These are phyloP conservation scores for Pythium phragmiticola DNA, from an alignment of 352 stramenopile genomes.

Conservation along the genomic window DNA sequence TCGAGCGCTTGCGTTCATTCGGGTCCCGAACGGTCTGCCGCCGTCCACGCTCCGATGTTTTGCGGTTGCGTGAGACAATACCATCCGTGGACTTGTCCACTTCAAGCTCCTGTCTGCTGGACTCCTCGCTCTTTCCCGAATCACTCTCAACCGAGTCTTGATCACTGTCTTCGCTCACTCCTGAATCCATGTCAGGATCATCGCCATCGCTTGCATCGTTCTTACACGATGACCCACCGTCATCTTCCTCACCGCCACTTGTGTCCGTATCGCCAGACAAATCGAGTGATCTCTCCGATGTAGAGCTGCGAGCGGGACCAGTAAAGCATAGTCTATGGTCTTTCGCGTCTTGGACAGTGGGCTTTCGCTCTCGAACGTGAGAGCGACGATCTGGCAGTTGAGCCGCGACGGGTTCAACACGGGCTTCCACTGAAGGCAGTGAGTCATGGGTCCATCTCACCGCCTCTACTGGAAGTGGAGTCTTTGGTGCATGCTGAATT, in stretches of 20 bases:
- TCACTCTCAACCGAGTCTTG: slow-evolving; percentile 1
- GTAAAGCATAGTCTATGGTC: too few relatives aligned
- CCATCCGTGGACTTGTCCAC: neutral
- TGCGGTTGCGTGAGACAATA: neutral
- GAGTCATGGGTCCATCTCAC: neutral
- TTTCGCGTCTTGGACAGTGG: neutral
- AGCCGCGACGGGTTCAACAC: neutral
- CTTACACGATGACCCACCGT: neutral
- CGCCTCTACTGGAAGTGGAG: neutral
- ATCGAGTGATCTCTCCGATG: neutral
- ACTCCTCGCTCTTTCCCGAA: neutral
- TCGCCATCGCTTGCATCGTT: slow-evolving; percentile 6
- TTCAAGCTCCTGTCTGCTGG: neutral
- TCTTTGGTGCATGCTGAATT: neutral
- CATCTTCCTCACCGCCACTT: neutral
- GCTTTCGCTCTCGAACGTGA: neutral
- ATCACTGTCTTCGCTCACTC: neutral
- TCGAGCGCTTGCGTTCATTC: slow-evolving; percentile 4
- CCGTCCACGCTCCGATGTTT: neutral
- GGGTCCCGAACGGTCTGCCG: neutral
- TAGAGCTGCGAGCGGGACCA: neutral
- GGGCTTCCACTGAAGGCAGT: neutral
- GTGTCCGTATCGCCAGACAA: neutral
- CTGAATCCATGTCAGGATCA: neutral
- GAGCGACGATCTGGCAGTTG: neutral